A percentile compares a stretch with the other conserved stretches of the same genome.
Conservation (phyloP, 2,329 filamentous ascomycete genomes). For the Venturia carpophila region DNA sequence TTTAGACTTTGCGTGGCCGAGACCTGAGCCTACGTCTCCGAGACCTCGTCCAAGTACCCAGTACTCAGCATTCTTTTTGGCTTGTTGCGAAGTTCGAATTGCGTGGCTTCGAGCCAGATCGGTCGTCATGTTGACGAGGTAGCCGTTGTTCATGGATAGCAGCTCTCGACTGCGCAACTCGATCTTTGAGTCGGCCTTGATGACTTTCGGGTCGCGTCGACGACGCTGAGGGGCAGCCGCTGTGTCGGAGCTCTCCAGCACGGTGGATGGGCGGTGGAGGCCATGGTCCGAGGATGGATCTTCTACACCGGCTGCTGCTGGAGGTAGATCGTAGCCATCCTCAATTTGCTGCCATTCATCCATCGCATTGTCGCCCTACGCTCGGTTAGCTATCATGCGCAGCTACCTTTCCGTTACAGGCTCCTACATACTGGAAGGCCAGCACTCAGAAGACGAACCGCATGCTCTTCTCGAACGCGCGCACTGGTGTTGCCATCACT, state of each 20-base stretch:
- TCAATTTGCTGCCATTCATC: slow-evolving; percentile 9
- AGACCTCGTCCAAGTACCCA: slow-evolving; percentile 54
- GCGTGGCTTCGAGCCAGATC: slow-evolving; percentile 28
- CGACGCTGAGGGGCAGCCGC: slow-evolving; percentile 24
- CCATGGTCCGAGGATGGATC: slow-evolving; percentile 4
- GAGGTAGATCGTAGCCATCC: slow-evolving; percentile 11
- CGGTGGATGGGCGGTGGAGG: background rate
- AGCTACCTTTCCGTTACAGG: background rate
- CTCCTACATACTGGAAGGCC: background rate
- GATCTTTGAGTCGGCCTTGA: slow-evolving; percentile 43
- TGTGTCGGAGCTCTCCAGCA: background rate
- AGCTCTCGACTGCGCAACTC: slow-evolving; percentile 51
- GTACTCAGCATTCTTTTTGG: slow-evolving; percentile 55
- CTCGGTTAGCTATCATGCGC: background rate
- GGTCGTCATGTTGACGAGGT: slow-evolving; percentile 52
- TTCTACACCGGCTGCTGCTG: background rate
- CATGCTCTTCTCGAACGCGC: slow-evolving; percentile 13
- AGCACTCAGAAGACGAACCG: background rate
- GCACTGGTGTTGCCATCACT: slow-evolving; percentile 11
- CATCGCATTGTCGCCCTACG: background rate
- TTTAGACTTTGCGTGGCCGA: slow-evolving; percentile 34
- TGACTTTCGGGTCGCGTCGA: slow-evolving; percentile 30
- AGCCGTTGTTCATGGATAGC: slow-evolving; percentile 50
- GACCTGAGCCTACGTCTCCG: slow-evolving; percentile 43
- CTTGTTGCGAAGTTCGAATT: slow-evolving; percentile 33